A percentile compares a stretch with the other conserved stretches of the same genome.
Conservation (phyloP, 169 alveolate genomes). For the Plasmodium adleri region DNA sequence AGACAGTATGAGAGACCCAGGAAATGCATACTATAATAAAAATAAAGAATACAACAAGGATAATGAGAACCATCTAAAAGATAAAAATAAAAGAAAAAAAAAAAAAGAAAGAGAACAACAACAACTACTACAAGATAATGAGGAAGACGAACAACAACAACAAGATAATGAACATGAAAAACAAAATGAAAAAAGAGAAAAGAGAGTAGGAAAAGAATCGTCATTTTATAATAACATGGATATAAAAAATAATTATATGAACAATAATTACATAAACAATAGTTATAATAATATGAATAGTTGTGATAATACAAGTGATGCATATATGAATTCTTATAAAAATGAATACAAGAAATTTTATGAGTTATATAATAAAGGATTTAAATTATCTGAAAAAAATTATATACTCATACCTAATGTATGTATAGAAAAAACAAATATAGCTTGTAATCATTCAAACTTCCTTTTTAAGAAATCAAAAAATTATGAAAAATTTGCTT, state of each 20-base stretch:
- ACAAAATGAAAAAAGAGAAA: too few relatives aligned
- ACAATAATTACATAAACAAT: neutral
- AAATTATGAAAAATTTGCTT: conserved; percentile 22
- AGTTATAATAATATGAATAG: neutral
- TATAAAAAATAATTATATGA: neutral
- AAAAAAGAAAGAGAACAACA: neutral
- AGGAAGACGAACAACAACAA: neutral
- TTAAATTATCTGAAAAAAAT: conserved; percentile 21
- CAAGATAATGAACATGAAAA: too few relatives aligned
- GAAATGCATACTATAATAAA: too few relatives aligned
- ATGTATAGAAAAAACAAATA: conserved; percentile 19
- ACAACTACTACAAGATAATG: neutral
- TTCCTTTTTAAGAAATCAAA: conserved; percentile 46
- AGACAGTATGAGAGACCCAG: too few relatives aligned
- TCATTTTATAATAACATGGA: too few relatives aligned
- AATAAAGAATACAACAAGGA: neutral
- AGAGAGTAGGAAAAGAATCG: too few relatives aligned
- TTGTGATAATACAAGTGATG: too few relatives aligned
- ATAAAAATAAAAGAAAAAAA: neutral
- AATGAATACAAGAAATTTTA: conserved; percentile 31
- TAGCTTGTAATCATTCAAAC: conserved; percentile 36
- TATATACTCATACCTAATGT: conserved; percentile 10
- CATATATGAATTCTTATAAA: neutral
- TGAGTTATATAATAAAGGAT: conserved; percentile 35
- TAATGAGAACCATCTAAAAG: neutral